These are phyloP conservation scores for Neophaeococcomyces aloes DNA, from an alignment of 2,329 filamentous ascomycete species.

Conservation along the genomic window DNA sequence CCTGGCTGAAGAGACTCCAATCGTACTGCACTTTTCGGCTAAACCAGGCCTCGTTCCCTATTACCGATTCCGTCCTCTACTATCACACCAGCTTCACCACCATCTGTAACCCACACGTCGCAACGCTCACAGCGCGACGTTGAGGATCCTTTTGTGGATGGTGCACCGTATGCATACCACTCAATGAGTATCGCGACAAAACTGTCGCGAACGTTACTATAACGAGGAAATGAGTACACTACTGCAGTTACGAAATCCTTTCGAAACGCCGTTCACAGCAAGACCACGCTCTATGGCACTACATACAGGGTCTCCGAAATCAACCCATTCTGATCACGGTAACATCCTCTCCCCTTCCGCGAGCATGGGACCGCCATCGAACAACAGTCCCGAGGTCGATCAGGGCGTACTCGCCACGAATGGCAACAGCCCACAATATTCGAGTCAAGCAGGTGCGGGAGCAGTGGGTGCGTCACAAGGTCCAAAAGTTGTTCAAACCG, in stretches of 20 bases:
- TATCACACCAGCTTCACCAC: too few species aligned
- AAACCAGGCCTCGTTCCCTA: too few species aligned
- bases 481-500: constrained; percentile 95
- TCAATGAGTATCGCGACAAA: background rate
- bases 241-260: constrained; percentile 19
- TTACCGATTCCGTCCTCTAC: too few species aligned
- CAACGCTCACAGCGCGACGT: too few species aligned
- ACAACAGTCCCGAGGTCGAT: constrained; percentile 41
- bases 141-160: too few species aligned
- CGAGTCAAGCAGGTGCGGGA: constrained; percentile 19
- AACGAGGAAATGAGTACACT: constrained; percentile 19
- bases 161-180: too few species aligned
- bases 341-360: constrained; percentile 41
- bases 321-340: constrained; percentile 46
- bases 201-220: background rate
- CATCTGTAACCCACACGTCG: too few species aligned
- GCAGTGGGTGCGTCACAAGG: constrained; percentile 59
- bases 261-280: constrained; percentile 16
- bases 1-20: too few species aligned
- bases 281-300: constrained; percentile 16
- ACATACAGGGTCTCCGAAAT: constrained; percentile 18
- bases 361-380: constrained; percentile 38
- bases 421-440: constrained; percentile 12
- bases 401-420: constrained; percentile 29
- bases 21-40: too few species aligned